Conservation (phyloP, 331 rosid species). For the Acacia pycnantha region DNA sequence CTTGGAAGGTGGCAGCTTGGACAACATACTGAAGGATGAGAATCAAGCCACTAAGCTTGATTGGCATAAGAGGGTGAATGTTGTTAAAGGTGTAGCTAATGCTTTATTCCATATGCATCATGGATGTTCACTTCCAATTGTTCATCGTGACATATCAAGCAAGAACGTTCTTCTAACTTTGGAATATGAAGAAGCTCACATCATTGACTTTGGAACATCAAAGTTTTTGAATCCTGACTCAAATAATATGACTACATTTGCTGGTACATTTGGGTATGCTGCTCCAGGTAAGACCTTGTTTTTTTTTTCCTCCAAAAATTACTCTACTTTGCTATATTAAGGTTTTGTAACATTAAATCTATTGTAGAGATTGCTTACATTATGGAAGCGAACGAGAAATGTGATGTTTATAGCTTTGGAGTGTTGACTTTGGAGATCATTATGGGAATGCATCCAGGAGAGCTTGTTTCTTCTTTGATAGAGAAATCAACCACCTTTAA, state of each 20-base stretch:
- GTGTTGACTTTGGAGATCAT: conserved; percentile 45
- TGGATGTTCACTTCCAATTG: too few species aligned
- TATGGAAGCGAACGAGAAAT: not conserved
- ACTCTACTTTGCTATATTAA: not conserved
- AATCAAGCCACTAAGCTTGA: not conserved
- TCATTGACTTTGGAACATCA: not conserved
- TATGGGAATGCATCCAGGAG: conserved; percentile 51
- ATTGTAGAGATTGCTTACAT: not conserved
- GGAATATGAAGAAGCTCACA: not conserved
- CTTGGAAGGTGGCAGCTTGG: conserved; percentile 27
- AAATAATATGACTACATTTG: conserved; percentile 33
- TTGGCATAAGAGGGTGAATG: not conserved
- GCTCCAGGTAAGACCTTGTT: conserved; percentile 34
- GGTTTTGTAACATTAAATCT: not conserved
- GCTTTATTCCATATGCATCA: too few species aligned
- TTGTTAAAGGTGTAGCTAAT: not conserved
- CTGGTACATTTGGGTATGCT: conserved; percentile 35
- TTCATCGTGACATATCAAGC: not conserved
- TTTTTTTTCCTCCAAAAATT: not conserved
- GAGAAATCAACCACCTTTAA: not conserved
- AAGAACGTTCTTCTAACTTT: not conserved
- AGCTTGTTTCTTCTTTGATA: not conserved
- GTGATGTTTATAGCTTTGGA: conserved; percentile 42
- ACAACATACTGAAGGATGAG: not conserved
- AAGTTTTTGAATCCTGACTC: conserved; percentile 30